phyloP scores from a whole-genome alignment of 305 asterid genomes.

The Nicotiana rustica region DNA sequence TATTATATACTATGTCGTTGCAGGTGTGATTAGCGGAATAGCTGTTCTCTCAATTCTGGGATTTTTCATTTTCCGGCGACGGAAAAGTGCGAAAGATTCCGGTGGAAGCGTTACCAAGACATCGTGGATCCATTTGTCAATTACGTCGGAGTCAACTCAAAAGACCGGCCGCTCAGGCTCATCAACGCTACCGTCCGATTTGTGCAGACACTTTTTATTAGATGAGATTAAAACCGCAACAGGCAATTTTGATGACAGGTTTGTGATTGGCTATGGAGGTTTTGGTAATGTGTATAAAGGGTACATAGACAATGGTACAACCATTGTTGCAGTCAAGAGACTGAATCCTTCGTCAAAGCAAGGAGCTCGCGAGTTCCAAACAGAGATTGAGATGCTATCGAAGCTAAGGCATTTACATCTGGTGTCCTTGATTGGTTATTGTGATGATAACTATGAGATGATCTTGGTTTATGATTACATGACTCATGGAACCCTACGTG shows the following conservation, averaged over 20 bases:
- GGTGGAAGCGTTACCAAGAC: conserved; percentile 36
- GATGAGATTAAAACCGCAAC: conserved; percentile 62
- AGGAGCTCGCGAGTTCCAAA: conserved; percentile 64
- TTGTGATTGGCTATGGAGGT: conserved; percentile 62
- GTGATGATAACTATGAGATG: conserved; percentile 62
- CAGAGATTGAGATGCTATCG: conserved; percentile 64
- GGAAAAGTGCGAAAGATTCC: conserved; percentile 34
- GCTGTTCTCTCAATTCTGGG: conserved; percentile 33
- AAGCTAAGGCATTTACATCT: conserved; percentile 63
- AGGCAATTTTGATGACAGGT: conserved; percentile 47
- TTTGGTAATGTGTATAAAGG: conserved; percentile 66
- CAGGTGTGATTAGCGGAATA: conserved; percentile 46
- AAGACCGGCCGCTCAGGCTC: conserved; percentile 40
- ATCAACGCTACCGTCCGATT: conserved; percentile 44
- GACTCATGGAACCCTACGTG: conserved; percentile 63
- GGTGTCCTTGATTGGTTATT: conserved; percentile 68
- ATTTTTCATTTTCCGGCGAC: conserved; percentile 46
- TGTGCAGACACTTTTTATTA: conserved; percentile 53
- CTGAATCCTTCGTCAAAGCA: conserved; percentile 58
- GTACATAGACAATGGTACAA: conserved; percentile 45
- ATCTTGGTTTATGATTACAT: conserved; percentile 73
- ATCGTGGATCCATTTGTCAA: conserved; percentile 48
- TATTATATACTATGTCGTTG: conserved; percentile 33
- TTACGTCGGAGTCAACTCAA: conserved; percentile 38
- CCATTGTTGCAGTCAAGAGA: conserved; percentile 57